A percentile compares a stretch with the other conserved stretches of the same genome.
Conservation (phyloP, 441 rosid species). For the Erodium trifolium region DNA sequence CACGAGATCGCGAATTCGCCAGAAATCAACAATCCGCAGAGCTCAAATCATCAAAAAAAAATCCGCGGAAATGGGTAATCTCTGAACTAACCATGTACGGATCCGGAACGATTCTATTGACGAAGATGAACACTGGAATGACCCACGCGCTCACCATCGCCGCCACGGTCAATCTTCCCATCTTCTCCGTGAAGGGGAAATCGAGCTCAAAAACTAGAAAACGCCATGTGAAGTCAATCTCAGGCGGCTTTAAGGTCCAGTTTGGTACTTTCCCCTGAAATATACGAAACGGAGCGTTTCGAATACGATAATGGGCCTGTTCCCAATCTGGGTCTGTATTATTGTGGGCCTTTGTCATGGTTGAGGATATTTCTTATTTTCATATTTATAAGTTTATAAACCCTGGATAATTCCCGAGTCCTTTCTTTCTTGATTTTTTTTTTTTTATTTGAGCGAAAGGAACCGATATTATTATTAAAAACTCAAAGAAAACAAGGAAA, state of each 20-base stretch:
- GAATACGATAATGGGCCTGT: no score
- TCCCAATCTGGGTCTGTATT: no score
- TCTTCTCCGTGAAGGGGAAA: slow-evolving; percentile 17
- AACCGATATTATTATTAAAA: no score
- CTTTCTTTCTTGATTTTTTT: no score
- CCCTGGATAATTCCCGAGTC: no score
- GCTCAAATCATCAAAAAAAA: background rate
- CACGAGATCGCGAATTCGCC: slow-evolving; percentile 8
- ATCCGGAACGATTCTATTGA: slow-evolving; percentile 59
- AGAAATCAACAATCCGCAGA: slow-evolving; percentile 7
- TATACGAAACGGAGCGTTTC: no score
- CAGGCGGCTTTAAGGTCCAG: background rate
- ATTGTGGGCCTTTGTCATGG: no score
- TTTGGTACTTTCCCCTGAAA: background rate
- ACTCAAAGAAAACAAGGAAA: no score
- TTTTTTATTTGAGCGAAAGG: no score
- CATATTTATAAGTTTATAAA: no score
- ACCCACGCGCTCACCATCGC: slow-evolving; percentile 62
- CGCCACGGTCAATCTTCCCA: slow-evolving; percentile 64
- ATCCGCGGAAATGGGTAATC: background rate
- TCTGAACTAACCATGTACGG: slow-evolving; percentile 63
- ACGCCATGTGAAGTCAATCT: background rate
- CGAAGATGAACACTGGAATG: slow-evolving; percentile 55
- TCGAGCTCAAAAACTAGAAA: background rate
- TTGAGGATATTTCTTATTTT: no score